Evolutionary conservation across 2,329 filamentous ascomycete genomes (phyloP).

Genomic region (Ascochyta clinopodiicola): DNA sequence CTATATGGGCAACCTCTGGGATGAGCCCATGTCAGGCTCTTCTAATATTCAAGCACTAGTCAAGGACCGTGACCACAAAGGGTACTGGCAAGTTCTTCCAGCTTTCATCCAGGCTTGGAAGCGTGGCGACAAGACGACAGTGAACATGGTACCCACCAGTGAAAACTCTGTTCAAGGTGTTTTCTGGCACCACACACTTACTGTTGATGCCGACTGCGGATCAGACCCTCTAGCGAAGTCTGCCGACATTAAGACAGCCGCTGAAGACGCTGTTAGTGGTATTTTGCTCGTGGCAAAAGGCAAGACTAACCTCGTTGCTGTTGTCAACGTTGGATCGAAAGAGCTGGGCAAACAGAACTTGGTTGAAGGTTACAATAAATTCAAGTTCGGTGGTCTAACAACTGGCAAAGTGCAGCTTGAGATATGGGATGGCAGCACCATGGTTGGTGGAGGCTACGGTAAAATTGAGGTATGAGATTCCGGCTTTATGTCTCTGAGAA

Average conservation of each 20-base stretch:
- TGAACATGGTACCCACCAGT: slow-evolving; percentile 28
- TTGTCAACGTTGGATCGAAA: slow-evolving; percentile 30
- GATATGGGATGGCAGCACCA: slow-evolving; percentile 31
- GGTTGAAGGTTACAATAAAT: slow-evolving; percentile 27
- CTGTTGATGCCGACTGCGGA: slow-evolving; percentile 46
- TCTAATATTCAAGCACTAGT: slow-evolving; percentile 34
- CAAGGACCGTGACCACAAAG: slow-evolving; percentile 44
- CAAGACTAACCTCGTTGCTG: slow-evolving; percentile 25
- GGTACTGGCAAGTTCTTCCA: slow-evolving; percentile 44
- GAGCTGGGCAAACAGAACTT: slow-evolving; percentile 21
- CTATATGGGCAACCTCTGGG: slow-evolving; percentile 52
- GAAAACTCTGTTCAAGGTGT: slow-evolving; percentile 26
- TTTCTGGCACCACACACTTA: slow-evolving; percentile 32
- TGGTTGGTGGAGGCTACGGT: slow-evolving; percentile 29
- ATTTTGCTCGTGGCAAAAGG: slow-evolving; percentile 24
- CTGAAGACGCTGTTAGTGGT: slow-evolving; percentile 19
- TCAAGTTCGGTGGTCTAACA: slow-evolving; percentile 28
- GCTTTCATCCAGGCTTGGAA: slow-evolving; percentile 51
- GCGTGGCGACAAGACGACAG: slow-evolving; percentile 31
- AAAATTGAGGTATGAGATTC: neutral
- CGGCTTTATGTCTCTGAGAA: neutral
- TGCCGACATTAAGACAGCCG: slow-evolving; percentile 8
- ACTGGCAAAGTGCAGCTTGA: slow-evolving; percentile 35
- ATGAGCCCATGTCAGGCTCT: slow-evolving; percentile 36
- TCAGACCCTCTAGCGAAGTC: slow-evolving; percentile 51